Percentiles rank a stretch among this genome's conserved stretches.
Evolutionary conservation across 306 rosid species (phyloP).

Genomic region (Begonia peltatifolia): DNA sequence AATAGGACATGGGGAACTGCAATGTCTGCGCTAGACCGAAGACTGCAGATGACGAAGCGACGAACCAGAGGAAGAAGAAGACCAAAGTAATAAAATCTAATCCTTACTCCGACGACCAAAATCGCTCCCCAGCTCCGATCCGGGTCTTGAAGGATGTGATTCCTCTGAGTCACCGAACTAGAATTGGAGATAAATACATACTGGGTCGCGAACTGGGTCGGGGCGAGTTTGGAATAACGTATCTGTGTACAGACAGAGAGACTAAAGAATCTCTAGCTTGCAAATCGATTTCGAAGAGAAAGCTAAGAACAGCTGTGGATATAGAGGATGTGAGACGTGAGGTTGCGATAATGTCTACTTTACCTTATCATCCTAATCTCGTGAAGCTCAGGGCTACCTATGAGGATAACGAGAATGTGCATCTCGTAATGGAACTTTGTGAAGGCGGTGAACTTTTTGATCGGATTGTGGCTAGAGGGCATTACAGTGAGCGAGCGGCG

Average conservation of each 20-base stretch:
- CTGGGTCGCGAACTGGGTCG: conserved; percentile 91
- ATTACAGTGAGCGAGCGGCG: conserved; percentile 16
- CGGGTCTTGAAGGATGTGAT: conserved; percentile 74
- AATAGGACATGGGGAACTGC: conserved; percentile 70
- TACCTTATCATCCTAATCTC: conserved; percentile 14
- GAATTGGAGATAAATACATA: conserved; percentile 76
- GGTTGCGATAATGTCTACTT: conserved; percentile 17
- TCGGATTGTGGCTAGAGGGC: conserved; percentile 17
- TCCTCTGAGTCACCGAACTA: conserved; percentile 47
- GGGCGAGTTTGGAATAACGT: conserved; percentile 95
- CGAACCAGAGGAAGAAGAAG: conserved; percentile 23
- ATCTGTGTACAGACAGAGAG: conserved; percentile 80
- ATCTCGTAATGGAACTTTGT: conserved; percentile 15
- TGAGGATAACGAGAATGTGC: conserved; percentile 15
- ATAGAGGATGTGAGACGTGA: conserved; percentile 7
- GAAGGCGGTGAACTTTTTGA: conserved; percentile 18
- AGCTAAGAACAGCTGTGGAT: conserved; percentile 55
- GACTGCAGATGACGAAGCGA: conserved; percentile 19
- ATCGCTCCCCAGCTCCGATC: conserved; percentile 53
- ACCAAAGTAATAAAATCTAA: conserved; percentile 24
- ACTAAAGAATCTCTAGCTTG: conserved; percentile 76
- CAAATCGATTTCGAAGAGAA: conserved; percentile 86
- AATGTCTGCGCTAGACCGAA: conserved; percentile 46
- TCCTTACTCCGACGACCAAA: conserved; percentile 34
- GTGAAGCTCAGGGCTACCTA: conserved; percentile 17